Percentiles rank a stretch among this genome's conserved stretches.
Evolutionary conservation across 805 yeast genomes (phyloP).

Genomic region (Pichia membranifaciens): DNA sequence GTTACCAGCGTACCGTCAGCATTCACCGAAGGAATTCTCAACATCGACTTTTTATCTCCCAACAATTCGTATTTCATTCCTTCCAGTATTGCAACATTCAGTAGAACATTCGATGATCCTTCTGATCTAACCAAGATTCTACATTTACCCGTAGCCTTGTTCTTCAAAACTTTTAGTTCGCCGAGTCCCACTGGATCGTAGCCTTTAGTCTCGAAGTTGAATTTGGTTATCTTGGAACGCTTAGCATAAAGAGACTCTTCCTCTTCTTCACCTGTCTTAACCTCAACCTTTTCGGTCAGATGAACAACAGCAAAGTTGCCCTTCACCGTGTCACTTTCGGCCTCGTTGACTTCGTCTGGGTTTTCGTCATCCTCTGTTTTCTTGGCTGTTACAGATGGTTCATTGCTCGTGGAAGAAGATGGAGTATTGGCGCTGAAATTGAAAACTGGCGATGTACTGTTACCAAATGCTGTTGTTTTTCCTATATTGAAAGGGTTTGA

Average conservation of each 20-base stretch:
- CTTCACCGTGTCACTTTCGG: slow-evolving; percentile 40
- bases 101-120: slow-evolving; percentile 72
- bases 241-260: slow-evolving; percentile 61
- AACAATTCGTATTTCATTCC: slow-evolving; percentile 54
- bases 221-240: slow-evolving; percentile 65
- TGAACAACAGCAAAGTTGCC: slow-evolving; percentile 43
- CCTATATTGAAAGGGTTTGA: slow-evolving; percentile 17
- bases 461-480: background rate
- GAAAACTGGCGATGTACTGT: background rate
- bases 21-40: slow-evolving; percentile 60
- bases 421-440: slow-evolving; percentile 4
- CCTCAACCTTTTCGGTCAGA: slow-evolving; percentile 47
- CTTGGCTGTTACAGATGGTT: slow-evolving; percentile 2
- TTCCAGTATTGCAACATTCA: slow-evolving; percentile 58
- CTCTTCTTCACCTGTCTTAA: slow-evolving; percentile 78
- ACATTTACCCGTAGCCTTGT: slow-evolving; percentile 53
- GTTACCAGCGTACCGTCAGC: slow-evolving; percentile 55
- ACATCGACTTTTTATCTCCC: slow-evolving; percentile 54
- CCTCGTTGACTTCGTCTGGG: slow-evolving; percentile 28
- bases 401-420: slow-evolving; percentile 7
- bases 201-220: slow-evolving; percentile 45
- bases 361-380: slow-evolving; percentile 10
- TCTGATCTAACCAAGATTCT: slow-evolving; percentile 83
- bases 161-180: slow-evolving; percentile 64
- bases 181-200: slow-evolving; percentile 75